Conservation (phyloP, 192 early-diverging fungal species). For the Coemansia sp. region DNA sequence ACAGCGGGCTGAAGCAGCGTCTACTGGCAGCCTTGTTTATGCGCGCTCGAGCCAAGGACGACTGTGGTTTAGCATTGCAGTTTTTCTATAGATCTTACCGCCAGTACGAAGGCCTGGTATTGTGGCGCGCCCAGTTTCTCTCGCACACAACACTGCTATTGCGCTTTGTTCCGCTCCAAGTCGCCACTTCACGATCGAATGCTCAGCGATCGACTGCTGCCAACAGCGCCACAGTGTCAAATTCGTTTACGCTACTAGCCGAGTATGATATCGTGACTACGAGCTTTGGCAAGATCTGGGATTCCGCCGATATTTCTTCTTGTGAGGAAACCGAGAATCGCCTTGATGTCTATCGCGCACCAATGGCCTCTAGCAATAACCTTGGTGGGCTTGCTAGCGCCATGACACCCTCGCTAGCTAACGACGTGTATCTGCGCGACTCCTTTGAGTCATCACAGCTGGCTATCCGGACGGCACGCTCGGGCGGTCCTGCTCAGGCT, state of each 20-base stretch:
- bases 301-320: slow-evolving; percentile 16
- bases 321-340: slow-evolving; percentile 23
- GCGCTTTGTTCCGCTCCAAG: slow-evolving; percentile 53
- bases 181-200: slow-evolving; percentile 45
- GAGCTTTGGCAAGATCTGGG: slow-evolving; percentile 46
- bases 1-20: slow-evolving; percentile 50
- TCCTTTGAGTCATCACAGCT: slow-evolving; percentile 38
- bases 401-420: slow-evolving; percentile 34
- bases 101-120: slow-evolving; percentile 50
- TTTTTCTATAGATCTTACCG: slow-evolving; percentile 49
- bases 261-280: slow-evolving; percentile 43
- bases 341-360: slow-evolving; percentile 41
- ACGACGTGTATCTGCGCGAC: slow-evolving; percentile 50
- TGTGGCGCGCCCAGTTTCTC: slow-evolving; percentile 56
- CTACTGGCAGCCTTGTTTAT: slow-evolving; percentile 45
- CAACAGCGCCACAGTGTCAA: slow-evolving; percentile 32
- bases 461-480: slow-evolving; percentile 38
- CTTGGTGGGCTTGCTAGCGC: not conserved
- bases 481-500: slow-evolving; percentile 51
- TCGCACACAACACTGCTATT: slow-evolving; percentile 26
- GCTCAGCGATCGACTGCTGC: slow-evolving; percentile 20
- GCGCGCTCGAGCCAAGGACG: slow-evolving; percentile 21
- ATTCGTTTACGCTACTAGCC: slow-evolving; percentile 40
- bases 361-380: slow-evolving; percentile 26
- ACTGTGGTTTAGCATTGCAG: slow-evolving; percentile 26